A percentile compares a stretch with the other conserved stretches of the same genome.
These are phyloP conservation scores for Chlamydomonas incerta DNA, from an alignment of 139 green algal species.

Conservation along the genomic window DNA sequence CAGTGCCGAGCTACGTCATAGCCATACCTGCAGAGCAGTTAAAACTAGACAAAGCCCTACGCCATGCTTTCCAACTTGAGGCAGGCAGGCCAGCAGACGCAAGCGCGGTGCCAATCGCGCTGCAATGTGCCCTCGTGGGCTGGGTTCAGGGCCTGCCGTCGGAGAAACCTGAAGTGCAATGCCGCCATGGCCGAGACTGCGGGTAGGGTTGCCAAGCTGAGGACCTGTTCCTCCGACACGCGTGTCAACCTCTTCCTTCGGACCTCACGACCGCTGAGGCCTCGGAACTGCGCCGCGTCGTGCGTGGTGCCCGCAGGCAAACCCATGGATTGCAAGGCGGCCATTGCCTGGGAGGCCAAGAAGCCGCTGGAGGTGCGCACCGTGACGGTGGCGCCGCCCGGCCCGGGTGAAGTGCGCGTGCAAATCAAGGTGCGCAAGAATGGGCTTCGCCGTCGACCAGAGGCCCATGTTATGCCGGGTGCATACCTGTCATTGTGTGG, in stretches of 20 bases:
- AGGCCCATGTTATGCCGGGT: no score
- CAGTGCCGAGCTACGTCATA: no score
- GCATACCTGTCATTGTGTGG: no score
- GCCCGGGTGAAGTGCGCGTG: conserved; percentile 92
- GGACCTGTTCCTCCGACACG: neutral
- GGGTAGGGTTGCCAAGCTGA: no score
- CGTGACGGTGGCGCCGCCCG: conserved; percentile 89
- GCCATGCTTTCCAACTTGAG: no score
- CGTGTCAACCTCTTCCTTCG: neutral
- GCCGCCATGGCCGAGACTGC: neutral
- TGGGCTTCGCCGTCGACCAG: no score
- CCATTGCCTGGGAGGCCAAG: conserved; percentile 89
- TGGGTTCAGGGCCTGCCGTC: no score
- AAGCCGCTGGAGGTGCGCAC: conserved; percentile 88
- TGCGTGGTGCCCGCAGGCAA: conserved; percentile 49
- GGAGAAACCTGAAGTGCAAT: neutral
- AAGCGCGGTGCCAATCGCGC: no score
- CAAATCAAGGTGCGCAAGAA: conserved; percentile 74
- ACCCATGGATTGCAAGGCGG: conserved; percentile 93
- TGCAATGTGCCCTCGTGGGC: no score
- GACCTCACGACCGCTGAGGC: neutral
- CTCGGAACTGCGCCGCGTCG: neutral
- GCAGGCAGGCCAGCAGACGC: no score
- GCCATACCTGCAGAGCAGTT: no score
- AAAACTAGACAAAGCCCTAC: no score